Percentiles rank a stretch among this genome's conserved stretches.
phyloP scores from a whole-genome alignment of 805 yeast genomes.

The Cyberlindnera sargentensis region DNA sequence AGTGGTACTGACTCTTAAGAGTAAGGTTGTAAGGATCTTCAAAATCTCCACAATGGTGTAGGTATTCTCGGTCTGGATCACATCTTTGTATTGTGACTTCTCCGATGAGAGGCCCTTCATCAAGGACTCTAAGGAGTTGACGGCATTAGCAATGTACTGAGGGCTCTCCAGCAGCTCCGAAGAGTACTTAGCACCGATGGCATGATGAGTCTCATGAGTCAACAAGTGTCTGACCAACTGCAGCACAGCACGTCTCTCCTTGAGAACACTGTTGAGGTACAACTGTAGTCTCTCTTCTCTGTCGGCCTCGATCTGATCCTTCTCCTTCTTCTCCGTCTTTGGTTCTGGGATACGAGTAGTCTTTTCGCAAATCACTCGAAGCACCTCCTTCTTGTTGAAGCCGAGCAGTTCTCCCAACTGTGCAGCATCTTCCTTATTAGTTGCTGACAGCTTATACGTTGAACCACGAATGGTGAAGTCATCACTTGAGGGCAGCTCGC shows the following conservation, averaged over 20 bases:
- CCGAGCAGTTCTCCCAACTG: slow-evolving; percentile 32
- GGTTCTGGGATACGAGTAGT: slow-evolving; percentile 29
- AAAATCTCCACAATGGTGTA: slow-evolving; percentile 29
- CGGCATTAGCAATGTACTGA: slow-evolving; percentile 19
- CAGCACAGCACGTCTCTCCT: slow-evolving; percentile 47
- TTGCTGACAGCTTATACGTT: slow-evolving; percentile 29
- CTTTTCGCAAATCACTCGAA: slow-evolving; percentile 41
- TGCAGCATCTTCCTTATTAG: slow-evolving; percentile 32
- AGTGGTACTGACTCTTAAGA: slow-evolving; percentile 32
- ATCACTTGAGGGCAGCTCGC: slow-evolving; percentile 9
- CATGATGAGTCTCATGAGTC: slow-evolving; percentile 19
- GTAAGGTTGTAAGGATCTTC: slow-evolving; percentile 33
- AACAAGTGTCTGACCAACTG: slow-evolving; percentile 30
- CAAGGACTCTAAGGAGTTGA: slow-evolving; percentile 10
- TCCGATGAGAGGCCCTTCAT: neutral
- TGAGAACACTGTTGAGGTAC: slow-evolving; percentile 34
- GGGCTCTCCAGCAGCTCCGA: slow-evolving; percentile 16
- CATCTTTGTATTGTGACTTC: slow-evolving; percentile 7
- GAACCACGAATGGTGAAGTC: slow-evolving; percentile 35
- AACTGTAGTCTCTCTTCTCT: slow-evolving; percentile 9
- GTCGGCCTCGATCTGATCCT: slow-evolving; percentile 2
- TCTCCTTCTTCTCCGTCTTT: slow-evolving; percentile 5
- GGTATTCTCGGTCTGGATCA: slow-evolving; percentile 26
- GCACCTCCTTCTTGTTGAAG: slow-evolving; percentile 37
- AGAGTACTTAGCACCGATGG: slow-evolving; percentile 19